Percentiles rank a stretch among this genome's conserved stretches.
phyloP scores from a whole-genome alignment of 306 rosid genomes.

The Vicia faba region DNA sequence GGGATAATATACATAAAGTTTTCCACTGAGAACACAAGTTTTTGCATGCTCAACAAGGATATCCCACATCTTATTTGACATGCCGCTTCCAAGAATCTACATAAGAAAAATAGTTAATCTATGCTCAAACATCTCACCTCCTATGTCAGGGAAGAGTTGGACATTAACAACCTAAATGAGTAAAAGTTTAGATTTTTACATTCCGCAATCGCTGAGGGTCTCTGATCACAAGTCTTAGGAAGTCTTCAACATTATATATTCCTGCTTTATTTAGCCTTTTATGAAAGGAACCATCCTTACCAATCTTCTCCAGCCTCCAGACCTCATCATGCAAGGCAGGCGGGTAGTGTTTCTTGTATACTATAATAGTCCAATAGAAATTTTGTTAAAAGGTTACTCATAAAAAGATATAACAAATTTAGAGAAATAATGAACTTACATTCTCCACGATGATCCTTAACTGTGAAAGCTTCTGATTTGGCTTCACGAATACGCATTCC shows the following conservation, averaged over 20 bases:
- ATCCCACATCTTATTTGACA: slow-evolving; percentile 97
- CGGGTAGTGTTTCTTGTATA: slow-evolving; percentile 91
- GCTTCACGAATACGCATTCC: slow-evolving; percentile 76
- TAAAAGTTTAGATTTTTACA: slow-evolving; percentile 48
- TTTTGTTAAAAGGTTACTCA: slow-evolving; percentile 20
- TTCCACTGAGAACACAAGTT: slow-evolving; percentile 78
- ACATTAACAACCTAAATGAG: slow-evolving; percentile 17
- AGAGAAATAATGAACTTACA: slow-evolving; percentile 53
- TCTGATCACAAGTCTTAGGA: slow-evolving; percentile 74
- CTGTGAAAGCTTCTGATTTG: slow-evolving; percentile 84
- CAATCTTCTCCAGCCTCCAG: slow-evolving; percentile 91
- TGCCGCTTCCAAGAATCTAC: slow-evolving; percentile 91
- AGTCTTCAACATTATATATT: slow-evolving; percentile 69
- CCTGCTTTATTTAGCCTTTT: slow-evolving; percentile 75
- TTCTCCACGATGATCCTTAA: slow-evolving; percentile 93
- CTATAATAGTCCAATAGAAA: slow-evolving; percentile 43
- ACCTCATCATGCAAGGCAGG: slow-evolving; percentile 74
- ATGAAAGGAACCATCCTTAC: slow-evolving; percentile 91
- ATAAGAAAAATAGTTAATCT: slow-evolving; percentile 30
- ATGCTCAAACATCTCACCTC: slow-evolving; percentile 20
- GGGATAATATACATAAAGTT: slow-evolving; percentile 73
- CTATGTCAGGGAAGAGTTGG: slow-evolving; percentile 1
- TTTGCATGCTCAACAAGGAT: slow-evolving; percentile 83
- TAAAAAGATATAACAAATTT: slow-evolving; percentile 12
- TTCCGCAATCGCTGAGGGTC: slow-evolving; percentile 75